Conservation (phyloP, 1,284 basidiomycete genomes). For the Sanghuangporus weigelae region DNA sequence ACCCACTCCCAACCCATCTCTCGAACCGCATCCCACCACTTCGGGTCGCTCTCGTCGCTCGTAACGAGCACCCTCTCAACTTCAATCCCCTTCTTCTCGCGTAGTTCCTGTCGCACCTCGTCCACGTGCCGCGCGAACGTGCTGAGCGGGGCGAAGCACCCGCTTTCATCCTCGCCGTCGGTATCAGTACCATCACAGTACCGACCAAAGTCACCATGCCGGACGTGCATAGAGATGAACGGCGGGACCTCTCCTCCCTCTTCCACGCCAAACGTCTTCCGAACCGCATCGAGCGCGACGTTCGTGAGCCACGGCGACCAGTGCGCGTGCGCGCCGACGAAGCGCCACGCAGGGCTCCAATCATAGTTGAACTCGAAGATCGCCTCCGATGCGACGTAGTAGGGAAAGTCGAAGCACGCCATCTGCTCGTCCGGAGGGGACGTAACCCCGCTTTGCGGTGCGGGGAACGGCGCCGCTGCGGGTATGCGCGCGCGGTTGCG, state of each 20-base stretch:
- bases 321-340: slow-evolving; percentile 39
- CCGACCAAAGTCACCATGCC: slow-evolving; percentile 55
- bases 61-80: slow-evolving; percentile 63
- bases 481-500: slow-evolving; percentile 27
- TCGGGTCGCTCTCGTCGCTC: slow-evolving; percentile 59
- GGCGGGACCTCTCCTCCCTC: slow-evolving; percentile 35
- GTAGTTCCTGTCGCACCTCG: slow-evolving; percentile 54
- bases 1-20: slow-evolving; percentile 54
- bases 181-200: slow-evolving; percentile 33
- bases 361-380: slow-evolving; percentile 41
- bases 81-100: slow-evolving; percentile 39
- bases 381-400: slow-evolving; percentile 39
- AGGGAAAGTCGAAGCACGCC: slow-evolving; percentile 50
- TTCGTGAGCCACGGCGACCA: slow-evolving; percentile 37
- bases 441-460: slow-evolving; percentile 20
- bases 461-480: slow-evolving; percentile 30
- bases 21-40: slow-evolving; percentile 61
- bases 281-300: slow-evolving; percentile 37
- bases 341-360: slow-evolving; percentile 45
- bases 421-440: slow-evolving; percentile 47
- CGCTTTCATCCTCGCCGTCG: slow-evolving; percentile 29
- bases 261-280: slow-evolving; percentile 34
- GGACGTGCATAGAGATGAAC: slow-evolving; percentile 59
- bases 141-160: slow-evolving; percentile 58
- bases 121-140: slow-evolving; percentile 54